phyloP scores from a whole-genome alignment of 2,329 filamentous ascomycete species.

The Pseudocercospora cruenta region DNA sequence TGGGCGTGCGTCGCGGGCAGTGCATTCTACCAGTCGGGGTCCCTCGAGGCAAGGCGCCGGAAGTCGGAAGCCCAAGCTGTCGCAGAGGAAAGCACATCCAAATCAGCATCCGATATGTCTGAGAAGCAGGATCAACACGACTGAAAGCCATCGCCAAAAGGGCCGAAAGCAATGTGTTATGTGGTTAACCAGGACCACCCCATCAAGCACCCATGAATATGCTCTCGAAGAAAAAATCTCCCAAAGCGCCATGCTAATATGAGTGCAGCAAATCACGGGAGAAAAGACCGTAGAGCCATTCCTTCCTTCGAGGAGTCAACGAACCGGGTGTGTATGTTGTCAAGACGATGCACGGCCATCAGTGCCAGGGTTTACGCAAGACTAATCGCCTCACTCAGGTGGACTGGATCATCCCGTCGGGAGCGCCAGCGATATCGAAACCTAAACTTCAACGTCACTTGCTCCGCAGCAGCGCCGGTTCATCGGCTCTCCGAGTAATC shows the following conservation, averaged over 20 bases:
- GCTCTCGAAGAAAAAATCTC: not conserved
- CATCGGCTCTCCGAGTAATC: slow-evolving; percentile 55
- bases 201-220: not conserved
- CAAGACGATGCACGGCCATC: not conserved
- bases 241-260: not conserved
- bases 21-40: not conserved
- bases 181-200: not conserved
- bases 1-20: too few species aligned
- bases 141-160: not conserved
- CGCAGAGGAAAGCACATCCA: not conserved
- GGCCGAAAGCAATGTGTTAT: not conserved
- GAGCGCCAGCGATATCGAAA: not conserved
- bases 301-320: not conserved
- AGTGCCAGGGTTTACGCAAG: not conserved
- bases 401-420: not conserved
- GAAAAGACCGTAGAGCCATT: not conserved
- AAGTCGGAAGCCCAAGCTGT: not conserved
- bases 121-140: not conserved
- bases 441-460: not conserved
- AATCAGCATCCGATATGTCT: not conserved
- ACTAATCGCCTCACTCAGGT: not conserved
- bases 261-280: not conserved
- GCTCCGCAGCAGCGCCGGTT: not conserved
- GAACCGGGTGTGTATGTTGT: not conserved
- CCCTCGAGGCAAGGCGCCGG: not conserved